Conservation (phyloP, 108 stramenopile species). For the Cyclotella cryptica region DNA sequence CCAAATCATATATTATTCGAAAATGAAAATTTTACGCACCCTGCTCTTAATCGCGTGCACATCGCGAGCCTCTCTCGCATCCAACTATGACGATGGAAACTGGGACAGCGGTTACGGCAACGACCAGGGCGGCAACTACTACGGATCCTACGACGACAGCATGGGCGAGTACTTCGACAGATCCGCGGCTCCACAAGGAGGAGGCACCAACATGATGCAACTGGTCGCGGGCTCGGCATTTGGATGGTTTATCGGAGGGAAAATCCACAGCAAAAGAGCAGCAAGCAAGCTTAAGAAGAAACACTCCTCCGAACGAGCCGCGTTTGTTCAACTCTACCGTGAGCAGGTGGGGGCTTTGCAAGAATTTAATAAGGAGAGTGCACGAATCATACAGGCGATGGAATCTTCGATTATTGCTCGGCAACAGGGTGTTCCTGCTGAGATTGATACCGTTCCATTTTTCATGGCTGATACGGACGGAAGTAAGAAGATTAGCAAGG, state of each 20-base stretch:
- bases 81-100: constrained; percentile 50
- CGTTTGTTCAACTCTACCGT: constrained; percentile 56
- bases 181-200: constrained; percentile 26
- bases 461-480: constrained; percentile 61
- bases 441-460: constrained; percentile 56
- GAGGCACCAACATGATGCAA: constrained; percentile 38
- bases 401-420: constrained; percentile 52
- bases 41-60: constrained; percentile 41
- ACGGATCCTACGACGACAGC: constrained; percentile 56
- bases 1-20: background rate
- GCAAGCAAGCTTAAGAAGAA: constrained; percentile 60
- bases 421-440: constrained; percentile 55
- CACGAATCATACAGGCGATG: constrained; percentile 56
- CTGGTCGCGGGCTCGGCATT: constrained; percentile 33
- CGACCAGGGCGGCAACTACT: constrained; percentile 27
- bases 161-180: constrained; percentile 62
- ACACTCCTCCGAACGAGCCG: constrained; percentile 59
- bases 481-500: constrained; percentile 58
- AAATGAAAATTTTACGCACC: constrained; percentile 49
- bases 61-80: constrained; percentile 26
- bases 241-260: constrained; percentile 59
- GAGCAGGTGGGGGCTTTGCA: constrained; percentile 57
- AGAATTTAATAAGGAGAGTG: constrained; percentile 60
- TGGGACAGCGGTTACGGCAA: constrained; percentile 35
- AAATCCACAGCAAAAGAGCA: constrained; percentile 53